Conservation (phyloP, 768 basidiomycete species). For the Wakefieldia striispora region DNA sequence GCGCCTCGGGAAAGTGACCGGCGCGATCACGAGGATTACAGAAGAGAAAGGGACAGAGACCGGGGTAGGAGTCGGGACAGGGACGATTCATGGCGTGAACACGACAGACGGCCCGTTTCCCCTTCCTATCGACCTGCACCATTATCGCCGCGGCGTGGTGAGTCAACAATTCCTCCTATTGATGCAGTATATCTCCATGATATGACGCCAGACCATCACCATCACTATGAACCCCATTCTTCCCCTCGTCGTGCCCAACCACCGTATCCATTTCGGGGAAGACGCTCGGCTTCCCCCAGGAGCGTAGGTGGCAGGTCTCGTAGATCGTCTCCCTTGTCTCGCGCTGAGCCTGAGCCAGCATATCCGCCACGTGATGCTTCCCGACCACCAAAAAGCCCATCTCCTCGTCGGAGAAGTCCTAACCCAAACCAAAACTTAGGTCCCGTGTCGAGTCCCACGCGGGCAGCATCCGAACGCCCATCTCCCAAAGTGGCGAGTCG, state of each 20-base stretch:
- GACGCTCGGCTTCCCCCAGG: slow-evolving; percentile 23
- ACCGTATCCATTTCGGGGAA: slow-evolving; percentile 13
- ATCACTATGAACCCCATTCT: slow-evolving; percentile 6
- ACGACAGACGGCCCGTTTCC: slow-evolving; percentile 18
- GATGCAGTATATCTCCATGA: neutral
- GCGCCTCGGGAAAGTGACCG: slow-evolving; percentile 14
- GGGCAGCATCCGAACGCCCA: slow-evolving; percentile 1
- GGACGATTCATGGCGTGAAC: slow-evolving; percentile 19
- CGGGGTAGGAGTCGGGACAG: slow-evolving; percentile 23
- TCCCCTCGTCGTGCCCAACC: slow-evolving; percentile 16
- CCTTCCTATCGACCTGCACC: slow-evolving; percentile 20
- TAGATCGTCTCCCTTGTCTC: slow-evolving; percentile 19
- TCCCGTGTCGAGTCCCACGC: slow-evolving; percentile 11
- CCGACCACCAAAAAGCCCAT: slow-evolving; percentile 12
- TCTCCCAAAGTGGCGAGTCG: slow-evolving; percentile 1
- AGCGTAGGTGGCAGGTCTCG: slow-evolving; percentile 23
- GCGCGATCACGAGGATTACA: slow-evolving; percentile 23
- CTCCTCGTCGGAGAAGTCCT: slow-evolving; percentile 13
- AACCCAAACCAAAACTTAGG: slow-evolving; percentile 10
- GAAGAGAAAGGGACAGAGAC: slow-evolving; percentile 20
- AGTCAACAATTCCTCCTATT: neutral
- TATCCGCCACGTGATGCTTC: slow-evolving; percentile 9
- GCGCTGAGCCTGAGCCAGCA: slow-evolving; percentile 10
- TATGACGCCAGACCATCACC: slow-evolving; percentile 13
- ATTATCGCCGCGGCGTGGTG: slow-evolving; percentile 27